Evolutionary conservation across 371 early-diverging fungal species (phyloP), one percentile per base, ranked within the genome.

Genomic region (Blyttiomyces sp.): DNA sequence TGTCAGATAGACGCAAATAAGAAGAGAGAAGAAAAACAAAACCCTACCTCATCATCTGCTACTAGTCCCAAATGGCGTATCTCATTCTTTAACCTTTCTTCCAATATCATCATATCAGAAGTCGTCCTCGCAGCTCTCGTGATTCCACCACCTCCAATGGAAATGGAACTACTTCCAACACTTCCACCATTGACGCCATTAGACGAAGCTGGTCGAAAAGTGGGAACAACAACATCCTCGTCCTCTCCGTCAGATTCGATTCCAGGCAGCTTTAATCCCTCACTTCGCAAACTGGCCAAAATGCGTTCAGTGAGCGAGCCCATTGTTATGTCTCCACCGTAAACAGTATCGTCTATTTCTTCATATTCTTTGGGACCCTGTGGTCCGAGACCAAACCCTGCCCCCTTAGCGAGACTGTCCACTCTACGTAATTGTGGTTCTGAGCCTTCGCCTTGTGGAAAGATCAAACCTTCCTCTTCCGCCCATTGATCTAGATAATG

Each of bases 51-150:
- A 1, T 89, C 88, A 24, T 87, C 87, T 19, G 80, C 86, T 23
- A 93, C 67, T 2, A 93, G 66, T 13, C 93, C 94, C 65, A 91
- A 78, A 67, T 86, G 86, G 34, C 81, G 80, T 48, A 95, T 64
- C 66, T 95, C 95, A 23, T 83, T 81, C 71, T 82, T 87, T 52
- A 95, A 68, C 11, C 93, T 76, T 43, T 92, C 91, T 57, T 94
- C 95, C 43, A 77, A 61, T 11, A 58, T 64, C 48, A 56, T 59
- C 45, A 73, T 54, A 43, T 80, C 81, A 1, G 60, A 49, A 11
- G 60, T 64, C 19, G 71, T 48, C 9, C 16, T 48, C 19, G 42
- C 55, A 11, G 55, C 11, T 32, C 34, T 11, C 57, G 28, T n/a
- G n/a, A 4, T 68, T 43, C 28, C 6, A 13, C 32, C 31, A 16